Conservation (phyloP, 768 basidiomycete genomes). For the Boletus rubescentipes region DNA sequence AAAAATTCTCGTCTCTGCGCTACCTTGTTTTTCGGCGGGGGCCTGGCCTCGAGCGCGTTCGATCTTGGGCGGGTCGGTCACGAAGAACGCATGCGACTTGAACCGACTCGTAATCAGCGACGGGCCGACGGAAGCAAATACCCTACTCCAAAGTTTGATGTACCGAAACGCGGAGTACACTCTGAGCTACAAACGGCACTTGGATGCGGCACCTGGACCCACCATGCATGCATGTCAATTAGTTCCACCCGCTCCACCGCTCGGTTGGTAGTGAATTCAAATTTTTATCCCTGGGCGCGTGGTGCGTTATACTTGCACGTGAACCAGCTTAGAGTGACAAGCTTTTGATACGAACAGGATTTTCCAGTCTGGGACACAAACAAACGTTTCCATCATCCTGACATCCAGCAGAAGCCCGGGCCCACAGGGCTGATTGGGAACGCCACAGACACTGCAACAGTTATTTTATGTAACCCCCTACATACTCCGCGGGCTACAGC, state of each 20-base stretch:
- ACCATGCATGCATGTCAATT: not conserved
- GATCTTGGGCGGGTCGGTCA: not conserved
- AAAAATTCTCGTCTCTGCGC: conserved; percentile 3
- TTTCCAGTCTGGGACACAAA: not conserved
- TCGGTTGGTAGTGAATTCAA: conserved; percentile 3
- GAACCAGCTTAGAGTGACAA: conserved; percentile 17
- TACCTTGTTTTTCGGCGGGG: conserved; percentile 3
- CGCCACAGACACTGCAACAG: conserved; percentile 14
- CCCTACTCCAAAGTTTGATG: not conserved
- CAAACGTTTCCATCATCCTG: conserved; percentile 1
- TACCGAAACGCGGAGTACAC: conserved; percentile 22
- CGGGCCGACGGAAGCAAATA: not conserved
- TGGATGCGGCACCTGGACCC: not conserved
- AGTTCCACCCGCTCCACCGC: not conserved
- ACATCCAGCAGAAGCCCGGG: not conserved
- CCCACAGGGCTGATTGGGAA: conserved; percentile 6
- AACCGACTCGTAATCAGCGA: not conserved
- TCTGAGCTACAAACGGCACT: conserved; percentile 16
- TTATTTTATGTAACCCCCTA: conserved; percentile 20
- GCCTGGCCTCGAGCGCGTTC: conserved; percentile 5
- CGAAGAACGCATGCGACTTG: conserved; percentile 6
- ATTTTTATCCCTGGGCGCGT: conserved; percentile 9
- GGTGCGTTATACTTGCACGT: conserved; percentile 11
- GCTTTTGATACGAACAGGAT: conserved; percentile 20
- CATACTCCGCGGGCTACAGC: conserved; percentile 17